These are phyloP conservation scores for Begonia masoniana DNA, from an alignment of 306 rosid genomes.

Conservation along the genomic window DNA sequence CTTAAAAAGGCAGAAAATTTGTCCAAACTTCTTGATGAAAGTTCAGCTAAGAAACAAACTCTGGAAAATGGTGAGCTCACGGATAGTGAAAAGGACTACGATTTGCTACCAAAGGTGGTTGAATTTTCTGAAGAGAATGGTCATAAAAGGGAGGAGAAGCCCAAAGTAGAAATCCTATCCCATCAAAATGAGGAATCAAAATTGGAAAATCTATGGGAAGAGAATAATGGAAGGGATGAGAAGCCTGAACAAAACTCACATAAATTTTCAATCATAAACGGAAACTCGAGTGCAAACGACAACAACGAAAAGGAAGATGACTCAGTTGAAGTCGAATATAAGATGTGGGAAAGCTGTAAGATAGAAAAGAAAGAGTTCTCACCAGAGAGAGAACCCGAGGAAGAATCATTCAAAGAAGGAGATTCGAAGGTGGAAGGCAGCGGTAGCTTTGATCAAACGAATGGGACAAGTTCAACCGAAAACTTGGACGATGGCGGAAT, in stretches of 20 bases:
- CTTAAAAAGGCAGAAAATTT: slow-evolving; percentile 57
- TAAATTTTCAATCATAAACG: slow-evolving; percentile 26
- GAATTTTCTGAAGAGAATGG: slow-evolving; percentile 98
- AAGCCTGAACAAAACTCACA: slow-evolving; percentile 29
- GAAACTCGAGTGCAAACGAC: slow-evolving; percentile 36
- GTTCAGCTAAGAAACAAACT: slow-evolving; percentile 34
- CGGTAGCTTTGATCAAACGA: slow-evolving; percentile 53
- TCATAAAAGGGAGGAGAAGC: slow-evolving; percentile 46
- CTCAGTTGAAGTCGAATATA: slow-evolving; percentile 40
- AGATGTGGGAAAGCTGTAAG: slow-evolving; percentile 95
- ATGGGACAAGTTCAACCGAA: slow-evolving; percentile 39
- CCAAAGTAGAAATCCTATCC: slow-evolving; percentile 33
- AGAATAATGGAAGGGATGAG: slow-evolving; percentile 23
- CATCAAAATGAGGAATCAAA: slow-evolving; percentile 22
- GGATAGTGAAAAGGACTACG: slow-evolving; percentile 86
- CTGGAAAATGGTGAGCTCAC: slow-evolving; percentile 61
- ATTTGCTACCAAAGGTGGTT: slow-evolving; percentile 86
- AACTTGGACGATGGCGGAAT: slow-evolving; percentile 27
- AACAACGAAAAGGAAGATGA: slow-evolving; percentile 40
- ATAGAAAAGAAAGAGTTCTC: slow-evolving; percentile 93
- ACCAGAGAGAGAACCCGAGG: slow-evolving; percentile 60
- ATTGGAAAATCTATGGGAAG: slow-evolving; percentile 24
- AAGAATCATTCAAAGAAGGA: slow-evolving; percentile 55
- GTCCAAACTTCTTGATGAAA: slow-evolving; percentile 75
- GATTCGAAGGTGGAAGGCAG: slow-evolving; percentile 43